Evolutionary conservation across 306 rosid genomes (phyloP).

Genomic region (Dryas octopetala): DNA sequence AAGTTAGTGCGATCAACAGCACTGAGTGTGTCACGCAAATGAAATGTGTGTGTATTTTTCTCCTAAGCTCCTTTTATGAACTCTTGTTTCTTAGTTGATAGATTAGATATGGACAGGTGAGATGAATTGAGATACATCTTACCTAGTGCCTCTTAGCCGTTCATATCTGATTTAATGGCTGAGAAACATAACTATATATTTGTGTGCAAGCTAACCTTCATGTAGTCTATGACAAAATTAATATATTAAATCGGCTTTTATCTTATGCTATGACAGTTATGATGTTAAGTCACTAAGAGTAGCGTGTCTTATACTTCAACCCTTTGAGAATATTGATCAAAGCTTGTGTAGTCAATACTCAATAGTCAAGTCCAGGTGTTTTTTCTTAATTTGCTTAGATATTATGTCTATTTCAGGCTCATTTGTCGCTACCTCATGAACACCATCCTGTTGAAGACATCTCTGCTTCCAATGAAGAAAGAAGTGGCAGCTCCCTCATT

Average conservation of each 20-base stretch:
- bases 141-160: neutral
- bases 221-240: neutral
- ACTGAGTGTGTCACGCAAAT: neutral
- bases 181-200: neutral
- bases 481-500: conserved; percentile 30
- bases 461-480: conserved; percentile 32
- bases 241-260: neutral
- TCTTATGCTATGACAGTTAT: neutral
- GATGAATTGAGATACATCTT: neutral
- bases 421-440: conserved; percentile 43
- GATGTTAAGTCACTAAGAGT: neutral
- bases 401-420: conserved; percentile 52
- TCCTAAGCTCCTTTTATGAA: neutral
- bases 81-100: neutral
- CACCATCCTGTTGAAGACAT: conserved; percentile 25
- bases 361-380: neutral
- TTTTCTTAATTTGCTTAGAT: too few species aligned
- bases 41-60: neutral
- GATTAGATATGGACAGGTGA: neutral
- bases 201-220: neutral
- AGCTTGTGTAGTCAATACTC: neutral
- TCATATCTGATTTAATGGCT: neutral
- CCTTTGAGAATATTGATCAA: neutral
- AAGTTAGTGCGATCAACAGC: neutral
- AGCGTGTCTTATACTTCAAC: neutral